Evolutionary conservation across 2,329 filamentous ascomycete genomes (phyloP).

Genomic region (Pseudogymnoascus sp.): DNA sequence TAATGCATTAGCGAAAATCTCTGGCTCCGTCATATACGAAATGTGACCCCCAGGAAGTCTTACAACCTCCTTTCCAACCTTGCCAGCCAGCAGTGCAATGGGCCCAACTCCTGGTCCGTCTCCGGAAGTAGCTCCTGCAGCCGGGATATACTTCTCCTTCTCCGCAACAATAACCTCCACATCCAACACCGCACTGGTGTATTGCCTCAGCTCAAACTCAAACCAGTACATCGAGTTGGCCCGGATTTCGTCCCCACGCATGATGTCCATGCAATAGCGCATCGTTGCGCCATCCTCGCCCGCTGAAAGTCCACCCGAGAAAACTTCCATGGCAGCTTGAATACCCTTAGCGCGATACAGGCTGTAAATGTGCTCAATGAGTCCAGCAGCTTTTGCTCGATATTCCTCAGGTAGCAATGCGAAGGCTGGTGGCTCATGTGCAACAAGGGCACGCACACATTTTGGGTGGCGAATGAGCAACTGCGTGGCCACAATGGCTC

Average conservation of each 20-base stretch:
- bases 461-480: too few species aligned
- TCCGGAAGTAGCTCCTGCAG: slow-evolving; percentile 9
- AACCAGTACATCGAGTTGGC: slow-evolving; percentile 16
- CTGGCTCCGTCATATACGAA: too few species aligned
- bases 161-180: slow-evolving; percentile 3
- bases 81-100: slow-evolving; percentile 11
- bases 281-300: slow-evolving; percentile 9
- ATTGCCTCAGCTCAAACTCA: slow-evolving; percentile 15
- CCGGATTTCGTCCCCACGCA: slow-evolving; percentile 12
- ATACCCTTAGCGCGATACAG: not conserved
- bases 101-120: slow-evolving; percentile 11
- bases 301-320: slow-evolving; percentile 1
- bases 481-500: too few species aligned
- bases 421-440: too few species aligned
- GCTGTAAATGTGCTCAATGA: too few species aligned
- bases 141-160: slow-evolving; percentile 13
- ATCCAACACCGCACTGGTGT: slow-evolving; percentile 8
- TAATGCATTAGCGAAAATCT: too few species aligned
- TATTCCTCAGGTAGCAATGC: too few species aligned
- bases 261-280: slow-evolving; percentile 12
- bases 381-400: too few species aligned
- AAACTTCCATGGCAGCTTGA: slow-evolving; percentile 5
- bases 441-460: too few species aligned
- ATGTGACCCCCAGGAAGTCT: too few species aligned
- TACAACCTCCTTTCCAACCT: too few species aligned